Evolutionary conservation across 2,329 filamentous ascomycete species (phyloP).

Genomic region (Phaeoacremonium minimum): DNA sequence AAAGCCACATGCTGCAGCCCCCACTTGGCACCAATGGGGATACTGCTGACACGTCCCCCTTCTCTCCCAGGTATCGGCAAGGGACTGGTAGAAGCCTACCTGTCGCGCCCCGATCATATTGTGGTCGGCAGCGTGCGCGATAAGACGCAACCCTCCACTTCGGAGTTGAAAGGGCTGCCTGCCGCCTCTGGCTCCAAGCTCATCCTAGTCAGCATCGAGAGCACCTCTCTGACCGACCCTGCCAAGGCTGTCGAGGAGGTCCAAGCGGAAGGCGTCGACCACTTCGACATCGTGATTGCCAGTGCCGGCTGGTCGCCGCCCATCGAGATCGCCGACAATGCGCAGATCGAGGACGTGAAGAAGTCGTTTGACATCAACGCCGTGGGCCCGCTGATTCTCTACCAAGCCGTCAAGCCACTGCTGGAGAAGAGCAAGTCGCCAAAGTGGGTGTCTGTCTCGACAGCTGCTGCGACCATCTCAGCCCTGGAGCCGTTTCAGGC

Average conservation of each 20-base stretch:
- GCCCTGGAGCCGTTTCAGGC: constrained; percentile 11
- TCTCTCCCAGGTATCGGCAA: too few relatives aligned
- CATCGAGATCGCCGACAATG: constrained; percentile 20
- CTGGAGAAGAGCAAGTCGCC: constrained; percentile 22
- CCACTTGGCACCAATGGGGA: too few relatives aligned
- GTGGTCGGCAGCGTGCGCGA: constrained; percentile 34
- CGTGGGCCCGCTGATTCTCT: constrained; percentile 21
- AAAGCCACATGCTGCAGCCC: too few relatives aligned
- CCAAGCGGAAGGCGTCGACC: constrained; percentile 17
- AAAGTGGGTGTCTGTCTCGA: constrained; percentile 25
- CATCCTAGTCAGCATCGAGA: constrained; percentile 25
- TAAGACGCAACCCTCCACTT: constrained; percentile 14
- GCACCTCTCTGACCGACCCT: constrained; percentile 17
- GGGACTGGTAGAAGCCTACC: too few relatives aligned
- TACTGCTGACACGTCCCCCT: too few relatives aligned
- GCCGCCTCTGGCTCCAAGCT: constrained; percentile 19
- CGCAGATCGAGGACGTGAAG: constrained; percentile 18
- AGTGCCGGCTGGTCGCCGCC: constrained; percentile 26
- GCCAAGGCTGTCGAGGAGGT: constrained; percentile 18
- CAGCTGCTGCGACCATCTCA: constrained; percentile 16
- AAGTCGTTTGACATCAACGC: constrained; percentile 20
- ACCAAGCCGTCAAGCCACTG: constrained; percentile 23
- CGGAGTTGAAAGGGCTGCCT: constrained; percentile 18
- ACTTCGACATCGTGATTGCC: constrained; percentile 29
- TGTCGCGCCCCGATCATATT: too few relatives aligned